Base-by-base conservation (phyloP, 192 early-diverging fungal genomes). In the Backusella circina region DNA sequence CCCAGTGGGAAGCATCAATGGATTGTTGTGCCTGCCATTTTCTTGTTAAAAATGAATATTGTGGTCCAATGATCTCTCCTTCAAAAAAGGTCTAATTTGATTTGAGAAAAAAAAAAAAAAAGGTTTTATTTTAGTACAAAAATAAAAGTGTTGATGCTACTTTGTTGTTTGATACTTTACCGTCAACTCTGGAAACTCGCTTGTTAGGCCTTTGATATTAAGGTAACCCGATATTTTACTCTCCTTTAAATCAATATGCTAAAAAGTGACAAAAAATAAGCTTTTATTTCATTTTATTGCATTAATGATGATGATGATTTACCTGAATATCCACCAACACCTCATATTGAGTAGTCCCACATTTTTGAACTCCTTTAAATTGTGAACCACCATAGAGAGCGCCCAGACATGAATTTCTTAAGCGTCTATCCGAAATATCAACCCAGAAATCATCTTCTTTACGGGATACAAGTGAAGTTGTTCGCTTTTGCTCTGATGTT, bases 1-100 rank as follows among this genome's bases (percentile, higher is more conserved):
- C 90, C 93, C 93, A 95, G 74, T 94, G 93, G 71, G 87, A 82
- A 65, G 79, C 68, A 75, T 96, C 95, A 41, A 90, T 90, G n/a
- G 82, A 73, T 39, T 91, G 91, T 71, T 92, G 86, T 10, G 94
- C 91, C 64, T 94, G 88, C 95, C 95, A 96, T 84, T 94, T 95
- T 30, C 89, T 75, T 16, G 95, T 96, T 54, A 93, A 79, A 76
- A 96, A 96, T 0, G 88, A 88, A 71, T 95, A 81, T 70, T 90
- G 85, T 13, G 87, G 86, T 1, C 94, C 95, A 70, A 96, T 93
- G 54, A 96, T 91, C 75, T 96, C 95, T n/a, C 90, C 93, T 72
- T 95, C 93, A 81, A 96, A 96, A 74, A 91, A 96, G 7, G 95
- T 96, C 71, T 81, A 71, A 16, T 23, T 36, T 26, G 12, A 30